Conservation (phyloP, 2,329 filamentous ascomycete genomes). For the Colletotrichum gloeosporioides region DNA sequence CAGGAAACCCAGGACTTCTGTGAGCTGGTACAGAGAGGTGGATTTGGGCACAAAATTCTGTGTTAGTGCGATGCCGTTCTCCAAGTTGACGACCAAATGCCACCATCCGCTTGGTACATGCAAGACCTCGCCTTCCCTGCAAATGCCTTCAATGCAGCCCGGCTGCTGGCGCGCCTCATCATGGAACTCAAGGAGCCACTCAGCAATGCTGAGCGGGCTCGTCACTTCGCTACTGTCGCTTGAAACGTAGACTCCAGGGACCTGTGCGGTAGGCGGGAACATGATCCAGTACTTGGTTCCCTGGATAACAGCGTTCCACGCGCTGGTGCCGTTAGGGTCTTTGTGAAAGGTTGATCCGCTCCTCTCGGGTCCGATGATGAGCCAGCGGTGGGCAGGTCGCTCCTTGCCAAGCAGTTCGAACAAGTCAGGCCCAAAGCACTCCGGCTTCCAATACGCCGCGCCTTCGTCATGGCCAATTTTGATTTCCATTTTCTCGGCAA, state of each 20-base stretch:
- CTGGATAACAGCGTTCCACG: slow-evolving; percentile 92
- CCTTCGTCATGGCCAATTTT: slow-evolving; percentile 58
- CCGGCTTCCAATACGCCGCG: slow-evolving; percentile 76
- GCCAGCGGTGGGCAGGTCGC: slow-evolving; percentile 88
- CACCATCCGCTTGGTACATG: slow-evolving; percentile 97
- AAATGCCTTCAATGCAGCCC: slow-evolving; percentile 87
- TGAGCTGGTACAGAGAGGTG: slow-evolving; percentile 59
- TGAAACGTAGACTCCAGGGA: slow-evolving; percentile 90
- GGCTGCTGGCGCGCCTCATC: slow-evolving; percentile 76
- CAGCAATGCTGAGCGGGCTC: slow-evolving; percentile 91
- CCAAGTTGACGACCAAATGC: slow-evolving; percentile 92
- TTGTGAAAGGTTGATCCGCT: slow-evolving; percentile 97
- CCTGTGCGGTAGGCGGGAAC: slow-evolving; percentile 81
- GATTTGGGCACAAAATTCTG: slow-evolving; percentile 91
- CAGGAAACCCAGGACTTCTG: slow-evolving; percentile 80
- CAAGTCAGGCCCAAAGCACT: slow-evolving; percentile 85
- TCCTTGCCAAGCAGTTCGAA: slow-evolving; percentile 80
- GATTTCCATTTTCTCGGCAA: slow-evolving; percentile 85
- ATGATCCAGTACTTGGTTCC: slow-evolving; percentile 99
- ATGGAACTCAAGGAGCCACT: slow-evolving; percentile 93
- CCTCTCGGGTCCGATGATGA: slow-evolving; percentile 86
- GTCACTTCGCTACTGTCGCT: slow-evolving; percentile 92
- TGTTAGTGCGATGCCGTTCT: slow-evolving; percentile 84
- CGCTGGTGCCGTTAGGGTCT: slow-evolving; percentile 73
- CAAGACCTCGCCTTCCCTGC: slow-evolving; percentile 81